These are phyloP conservation scores for Raphidocelis subcapitata DNA, from an alignment of 139 green algal species.

Conservation along the genomic window DNA sequence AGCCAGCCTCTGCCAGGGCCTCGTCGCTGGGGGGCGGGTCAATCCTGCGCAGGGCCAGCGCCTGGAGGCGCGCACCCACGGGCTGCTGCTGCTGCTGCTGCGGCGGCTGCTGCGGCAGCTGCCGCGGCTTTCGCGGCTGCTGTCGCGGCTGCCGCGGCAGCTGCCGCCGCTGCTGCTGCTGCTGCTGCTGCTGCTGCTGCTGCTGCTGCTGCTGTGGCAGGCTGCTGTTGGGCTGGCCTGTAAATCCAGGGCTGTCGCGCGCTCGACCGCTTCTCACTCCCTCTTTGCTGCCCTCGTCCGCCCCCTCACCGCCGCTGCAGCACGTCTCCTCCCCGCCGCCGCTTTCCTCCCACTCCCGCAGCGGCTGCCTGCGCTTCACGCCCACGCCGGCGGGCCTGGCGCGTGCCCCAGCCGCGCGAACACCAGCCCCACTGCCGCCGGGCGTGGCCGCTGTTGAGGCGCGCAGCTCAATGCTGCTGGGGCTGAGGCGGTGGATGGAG, in stretches of 20 bases:
- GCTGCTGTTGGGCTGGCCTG: no score
- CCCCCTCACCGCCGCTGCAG: not conserved
- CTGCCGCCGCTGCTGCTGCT: not conserved
- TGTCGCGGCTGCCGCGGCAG: not conserved
- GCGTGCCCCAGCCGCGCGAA: not conserved
- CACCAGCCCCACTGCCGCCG: no score
- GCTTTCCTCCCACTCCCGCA: not conserved
- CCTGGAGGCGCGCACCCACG: no score
- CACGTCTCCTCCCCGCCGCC: no score
- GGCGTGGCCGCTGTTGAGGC: no score
- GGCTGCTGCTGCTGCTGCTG: constrained; percentile 2
- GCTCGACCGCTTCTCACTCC: no score
- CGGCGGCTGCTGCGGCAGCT: not conserved
- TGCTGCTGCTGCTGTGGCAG: not conserved
- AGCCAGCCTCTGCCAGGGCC: not conserved
- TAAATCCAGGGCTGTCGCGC: no score
- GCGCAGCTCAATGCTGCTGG: no score
- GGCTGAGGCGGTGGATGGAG: no score
- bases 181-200: constrained; percentile 2
- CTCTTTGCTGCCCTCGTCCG: no score
- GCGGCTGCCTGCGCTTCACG: not conserved
- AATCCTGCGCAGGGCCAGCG: not conserved
- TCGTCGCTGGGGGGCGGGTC: not conserved
- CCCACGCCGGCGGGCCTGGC: not conserved
- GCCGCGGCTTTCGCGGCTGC: not conserved